Base-by-base conservation (phyloP, 2,329 filamentous ascomycete genomes). In the Ascochyta fabae region DNA sequence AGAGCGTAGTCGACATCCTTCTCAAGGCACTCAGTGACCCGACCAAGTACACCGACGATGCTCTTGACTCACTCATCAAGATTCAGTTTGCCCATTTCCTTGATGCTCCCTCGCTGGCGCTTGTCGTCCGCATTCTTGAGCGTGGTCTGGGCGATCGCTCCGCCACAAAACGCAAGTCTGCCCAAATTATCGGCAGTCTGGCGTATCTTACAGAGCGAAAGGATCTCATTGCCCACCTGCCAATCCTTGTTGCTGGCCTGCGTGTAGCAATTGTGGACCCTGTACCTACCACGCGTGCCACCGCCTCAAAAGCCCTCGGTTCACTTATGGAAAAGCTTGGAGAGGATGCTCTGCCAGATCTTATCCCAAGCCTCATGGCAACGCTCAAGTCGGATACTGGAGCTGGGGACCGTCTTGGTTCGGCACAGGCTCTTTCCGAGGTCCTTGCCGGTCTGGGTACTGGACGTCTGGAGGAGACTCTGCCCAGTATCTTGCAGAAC, bases 51-150 rank as follows among this genome's bases (percentile, higher is more conserved):
- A 99, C 96, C 0, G 94, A 99, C 69, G 91, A 96, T 64, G 95
- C 95, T 15, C 82, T 99, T 57, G 94, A 99, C 74, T 83, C 92
- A 0, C 84, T 99, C 55, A 97, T 99, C 80, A 97, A 96, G 79
- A 91, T 99, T n/a, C 92, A 92, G 44, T 99, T 99, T 73, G 88
- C 97, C 13, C 95, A 99, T 78, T 99, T 98, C 72, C 84, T 99
- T n/a, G 95, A 99, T 76, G 91, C 96, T 0, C 95, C 95, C 5
- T 99, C 96, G 2, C 82, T 99, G 67, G 95, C 95, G 19, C 84
- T 99, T 48, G 92, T 99, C 61, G 96, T 95, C 42, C 91, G 95
- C 60, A 98, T 99, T 66, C 82, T 99, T 33, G 93, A 99, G 77
- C 90, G 96, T 73, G 95, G 95, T 56, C 80, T 99, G 36, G 87